Conservation (phyloP, 352 stramenopile species). For the Phytophthora aleatoria region DNA sequence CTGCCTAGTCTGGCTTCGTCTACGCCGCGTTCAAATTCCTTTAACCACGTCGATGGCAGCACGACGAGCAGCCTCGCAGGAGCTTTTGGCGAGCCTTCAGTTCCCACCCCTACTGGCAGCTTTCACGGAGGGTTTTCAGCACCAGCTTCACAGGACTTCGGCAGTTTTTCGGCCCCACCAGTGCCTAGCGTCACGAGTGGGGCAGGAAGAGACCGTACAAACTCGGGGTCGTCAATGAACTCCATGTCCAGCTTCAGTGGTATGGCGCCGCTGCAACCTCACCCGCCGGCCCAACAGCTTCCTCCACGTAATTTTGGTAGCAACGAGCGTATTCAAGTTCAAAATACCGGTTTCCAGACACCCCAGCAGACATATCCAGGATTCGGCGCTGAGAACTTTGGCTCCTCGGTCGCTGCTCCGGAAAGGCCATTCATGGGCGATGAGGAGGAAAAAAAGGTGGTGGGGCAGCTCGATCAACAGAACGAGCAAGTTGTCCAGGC, state of each 20-base stretch:
- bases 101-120: constrained; percentile 17
- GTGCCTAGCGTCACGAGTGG: constrained; percentile 16
- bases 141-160: constrained; percentile 20
- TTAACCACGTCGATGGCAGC: constrained; percentile 20
- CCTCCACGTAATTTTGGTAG: constrained; percentile 30
- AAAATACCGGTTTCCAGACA: constrained; percentile 19
- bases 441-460: constrained; percentile 55
- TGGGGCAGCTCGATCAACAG: constrained; percentile 58
- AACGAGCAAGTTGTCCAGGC: constrained; percentile 54
- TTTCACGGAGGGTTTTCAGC: constrained; percentile 21
- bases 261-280: constrained; percentile 21
- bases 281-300: constrained; percentile 25
- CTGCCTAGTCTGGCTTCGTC: constrained; percentile 36
- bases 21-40: constrained; percentile 28
- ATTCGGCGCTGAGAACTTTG: constrained; percentile 27
- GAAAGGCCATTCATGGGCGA: constrained; percentile 66
- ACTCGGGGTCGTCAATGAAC: constrained; percentile 46
- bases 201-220: constrained; percentile 35
- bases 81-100: constrained; percentile 16
- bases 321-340: constrained; percentile 33
- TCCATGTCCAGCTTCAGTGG: constrained; percentile 49
- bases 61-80: constrained; percentile 5
- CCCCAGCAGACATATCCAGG: constrained; percentile 17
- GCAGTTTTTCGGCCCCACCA: constrained; percentile 16
- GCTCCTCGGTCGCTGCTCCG: not conserved